Evolutionary conservation across 139 green algal species (phyloP), one percentile per base, ranked within the genome.

Genomic region (Zygnema cylindricum): DNA sequence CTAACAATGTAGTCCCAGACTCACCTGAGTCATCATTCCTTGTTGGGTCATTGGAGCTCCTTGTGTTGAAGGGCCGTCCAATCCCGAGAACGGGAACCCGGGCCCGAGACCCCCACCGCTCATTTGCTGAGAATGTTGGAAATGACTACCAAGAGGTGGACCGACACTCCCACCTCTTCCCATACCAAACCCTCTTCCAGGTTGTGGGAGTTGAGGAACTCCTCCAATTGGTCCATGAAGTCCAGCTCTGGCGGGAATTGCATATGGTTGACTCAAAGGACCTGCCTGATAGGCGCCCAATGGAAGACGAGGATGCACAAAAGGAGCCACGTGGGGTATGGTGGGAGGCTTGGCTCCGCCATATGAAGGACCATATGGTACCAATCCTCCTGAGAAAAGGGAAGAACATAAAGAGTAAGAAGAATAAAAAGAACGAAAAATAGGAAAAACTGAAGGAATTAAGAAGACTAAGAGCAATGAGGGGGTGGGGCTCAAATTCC

Each of bases 231-330:
- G 81, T 22, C 81, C 81, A n/a, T n/a, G n/a, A n/a, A n/a, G n/a
- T 23, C 22, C 35, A n/a, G 32, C 35, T 3, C 81, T 7, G 1
- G 78, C n/a, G 42, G 85, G 85, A 2, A 90, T 90, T 33, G 85
- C 85, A 7, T 90, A 90, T n/a, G 57, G 85, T 49, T 90, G 85
- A 1, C 32, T 77, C n/a, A 89, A 41, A 16, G 77, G 30, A 22
- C 77, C 32, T 21, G n/a, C 63, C 33, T 1, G 85, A 21, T 40
- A 55, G n/a, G 43, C 39, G 55, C 33, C n/a, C 21, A 38, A 25
- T 32, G 82, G 69, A 55, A 88, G 49, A 57, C 82, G 82, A 0
- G 63, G 63, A 22, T 55, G 57, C 3, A 35, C n/a, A 22, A 21
- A 41, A 3, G 77, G 77, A 16, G n/a, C 11, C 36, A 54, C n/a